phyloP scores from a whole-genome alignment of 352 stramenopile species.

The Phytopythium vexans region DNA sequence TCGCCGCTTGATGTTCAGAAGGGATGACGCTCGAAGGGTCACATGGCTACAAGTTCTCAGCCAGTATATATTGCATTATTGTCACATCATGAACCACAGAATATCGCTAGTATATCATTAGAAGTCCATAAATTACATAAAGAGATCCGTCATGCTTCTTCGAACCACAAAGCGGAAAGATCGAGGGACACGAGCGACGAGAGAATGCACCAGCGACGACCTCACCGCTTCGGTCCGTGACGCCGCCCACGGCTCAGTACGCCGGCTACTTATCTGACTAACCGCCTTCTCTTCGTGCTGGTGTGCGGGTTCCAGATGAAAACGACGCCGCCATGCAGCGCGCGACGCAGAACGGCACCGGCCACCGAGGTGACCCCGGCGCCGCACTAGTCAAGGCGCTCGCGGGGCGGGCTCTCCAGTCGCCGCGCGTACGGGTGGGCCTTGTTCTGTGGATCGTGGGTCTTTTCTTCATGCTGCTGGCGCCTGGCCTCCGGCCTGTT shows the following conservation, averaged over 20 bases:
- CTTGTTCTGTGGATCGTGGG: conserved; percentile 68
- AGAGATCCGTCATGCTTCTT: too few species aligned
- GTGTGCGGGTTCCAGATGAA: neutral
- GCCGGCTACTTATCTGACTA: neutral
- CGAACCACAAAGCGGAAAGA: too few species aligned
- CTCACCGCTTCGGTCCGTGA: neutral
- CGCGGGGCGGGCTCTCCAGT: conserved; percentile 48
- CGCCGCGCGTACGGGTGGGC: conserved; percentile 61
- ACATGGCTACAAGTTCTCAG: too few species aligned
- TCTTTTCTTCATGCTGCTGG: conserved; percentile 81
- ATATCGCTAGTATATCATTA: too few species aligned
- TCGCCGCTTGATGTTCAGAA: too few species aligned
- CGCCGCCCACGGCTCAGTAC: too few species aligned
- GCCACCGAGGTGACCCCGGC: conserved; percentile 32
- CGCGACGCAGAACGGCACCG: conserved; percentile 3
- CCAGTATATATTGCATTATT: too few species aligned
- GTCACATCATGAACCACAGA: too few species aligned
- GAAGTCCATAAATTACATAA: too few species aligned
- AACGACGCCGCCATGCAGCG: conserved; percentile 29
- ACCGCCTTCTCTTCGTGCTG: conserved; percentile 3
- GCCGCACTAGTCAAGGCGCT: conserved; percentile 53
- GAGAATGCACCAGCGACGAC: conserved; percentile 7
- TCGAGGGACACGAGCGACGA: too few species aligned
- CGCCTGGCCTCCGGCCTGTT: conserved; percentile 48
- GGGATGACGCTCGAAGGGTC: too few species aligned